Evolutionary conservation across 1,139 yeast species (phyloP), one percentile per base, ranked within the genome.

Genomic region (Yamadazyma conglobata): DNA sequence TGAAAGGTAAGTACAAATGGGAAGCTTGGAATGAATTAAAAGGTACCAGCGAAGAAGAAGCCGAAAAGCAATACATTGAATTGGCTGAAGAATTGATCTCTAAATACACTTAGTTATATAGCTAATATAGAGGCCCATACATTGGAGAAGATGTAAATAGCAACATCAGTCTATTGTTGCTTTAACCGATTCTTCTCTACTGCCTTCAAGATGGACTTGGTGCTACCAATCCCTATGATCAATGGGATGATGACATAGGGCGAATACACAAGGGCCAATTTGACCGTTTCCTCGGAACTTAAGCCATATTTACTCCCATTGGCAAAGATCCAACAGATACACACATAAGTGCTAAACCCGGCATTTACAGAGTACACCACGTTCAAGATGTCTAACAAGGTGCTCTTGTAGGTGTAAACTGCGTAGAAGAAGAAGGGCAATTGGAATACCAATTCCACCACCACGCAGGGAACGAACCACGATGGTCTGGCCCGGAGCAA

Each of bases 1-100:
- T 91, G 66, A 85, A 84, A 70, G 96, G 91, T 48, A 89, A 91
- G 66, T 85, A 85, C 77, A 91, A 91, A 75, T 91, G 97, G 97
- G 89, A 87, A 58, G 75, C 96, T 11, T 91, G 98, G 98, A 82
- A 80, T 52, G 80, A 79, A 48, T 69, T 81, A 51, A 82, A 86
- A 68, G 98, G 97, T 35, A 75, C 74, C 38, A 62, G 87, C 32
- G 85, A 83, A 62, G 95, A 79, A 47, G 96, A 88, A 19, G 99
- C 99, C 41, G 97, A 89, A 70, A 48, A 73, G 52, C 70, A 86
- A 62, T 85, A 87, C 70, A 86, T 88, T 54, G 83, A 59, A 22
- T 64, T 82, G 29, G 96, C 81, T 41, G 79, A 79, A 51, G 76
- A 75, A 52, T 71, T 86, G 64, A 62, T 76, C 44, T 77, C 70